Evolutionary conservation across 2,329 filamentous ascomycete genomes (phyloP).

Genomic region (Dactylellina leptospora): DNA sequence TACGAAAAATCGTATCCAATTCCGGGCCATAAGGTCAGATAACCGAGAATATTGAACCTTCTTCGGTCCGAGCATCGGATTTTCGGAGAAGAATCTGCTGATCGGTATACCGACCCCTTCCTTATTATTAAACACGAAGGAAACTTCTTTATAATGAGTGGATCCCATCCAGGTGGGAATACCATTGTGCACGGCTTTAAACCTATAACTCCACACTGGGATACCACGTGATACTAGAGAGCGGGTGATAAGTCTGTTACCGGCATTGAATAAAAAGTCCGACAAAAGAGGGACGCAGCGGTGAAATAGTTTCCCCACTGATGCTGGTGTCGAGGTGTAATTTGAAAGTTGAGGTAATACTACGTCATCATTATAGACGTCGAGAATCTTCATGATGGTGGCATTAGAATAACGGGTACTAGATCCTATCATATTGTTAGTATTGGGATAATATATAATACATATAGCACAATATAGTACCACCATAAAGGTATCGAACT

Average conservation of each 20-base stretch:
- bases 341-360: slow-evolving; percentile 41
- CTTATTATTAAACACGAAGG: slow-evolving; percentile 59
- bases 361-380: too few species aligned
- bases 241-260: slow-evolving; percentile 66
- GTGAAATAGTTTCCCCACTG: too few species aligned
- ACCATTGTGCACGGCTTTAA: slow-evolving; percentile 67
- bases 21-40: slow-evolving; percentile 26
- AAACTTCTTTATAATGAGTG: slow-evolving; percentile 65
- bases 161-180: slow-evolving; percentile 62
- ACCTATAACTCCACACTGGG: slow-evolving; percentile 70
- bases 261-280: slow-evolving; percentile 67
- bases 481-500: too few species aligned
- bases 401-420: too few species aligned
- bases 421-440: too few species aligned
- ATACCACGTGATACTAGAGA: slow-evolving; percentile 64
- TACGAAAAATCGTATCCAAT: slow-evolving; percentile 18
- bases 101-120: slow-evolving; percentile 39
- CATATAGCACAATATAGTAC: too few species aligned
- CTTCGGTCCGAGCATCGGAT: slow-evolving; percentile 33
- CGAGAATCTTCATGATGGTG: too few species aligned
- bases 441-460: too few species aligned
- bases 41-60: slow-evolving; percentile 54
- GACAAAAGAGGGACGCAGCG: slow-evolving; percentile 67
- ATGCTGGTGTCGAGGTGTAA: too few species aligned
- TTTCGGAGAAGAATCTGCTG: slow-evolving; percentile 22